Evolutionary conservation across 192 early-diverging fungal genomes (phyloP).

Genomic region (Umbelopsis isabellina): DNA sequence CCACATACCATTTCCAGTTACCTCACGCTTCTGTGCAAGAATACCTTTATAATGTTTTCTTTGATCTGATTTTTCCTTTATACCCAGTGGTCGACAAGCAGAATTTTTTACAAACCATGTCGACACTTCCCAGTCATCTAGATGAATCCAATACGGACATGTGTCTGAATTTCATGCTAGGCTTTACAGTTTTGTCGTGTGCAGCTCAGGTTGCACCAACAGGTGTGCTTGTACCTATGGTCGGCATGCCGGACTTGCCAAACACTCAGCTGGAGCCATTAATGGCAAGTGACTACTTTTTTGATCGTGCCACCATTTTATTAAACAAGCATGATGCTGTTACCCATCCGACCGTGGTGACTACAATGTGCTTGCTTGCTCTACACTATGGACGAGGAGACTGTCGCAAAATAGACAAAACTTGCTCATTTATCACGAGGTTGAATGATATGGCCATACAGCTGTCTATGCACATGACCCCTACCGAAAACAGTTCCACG

Average conservation of each 20-base stretch:
- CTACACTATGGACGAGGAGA: slow-evolving; percentile 14
- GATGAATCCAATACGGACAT: slow-evolving; percentile 12
- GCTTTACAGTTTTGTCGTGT: background rate
- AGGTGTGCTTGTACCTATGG: background rate
- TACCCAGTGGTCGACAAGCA: background rate
- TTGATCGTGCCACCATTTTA: background rate
- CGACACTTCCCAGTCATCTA: background rate
- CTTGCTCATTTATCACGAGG: slow-evolving; percentile 10
- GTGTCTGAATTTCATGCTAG: slow-evolving; percentile 9
- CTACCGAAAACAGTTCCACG: slow-evolving; percentile 18
- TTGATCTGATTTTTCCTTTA: slow-evolving; percentile 6
- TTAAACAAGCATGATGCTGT: slow-evolving; percentile 8
- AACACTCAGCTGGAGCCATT: slow-evolving; percentile 8
- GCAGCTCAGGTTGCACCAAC: slow-evolving; percentile 8
- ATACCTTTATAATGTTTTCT: slow-evolving; percentile 1
- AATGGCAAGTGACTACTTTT: slow-evolving; percentile 19
- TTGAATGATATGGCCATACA: slow-evolving; percentile 18
- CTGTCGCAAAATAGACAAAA: slow-evolving; percentile 7
- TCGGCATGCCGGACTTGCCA: slow-evolving; percentile 12
- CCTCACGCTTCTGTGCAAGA: slow-evolving; percentile 15
- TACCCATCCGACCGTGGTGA: background rate
- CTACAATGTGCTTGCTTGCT: slow-evolving; percentile 2
- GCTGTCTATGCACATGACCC: slow-evolving; percentile 19
- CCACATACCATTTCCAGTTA: slow-evolving; percentile 2
- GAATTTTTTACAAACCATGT: background rate